These are phyloP conservation scores for Parathielavia appendiculata DNA, from an alignment of 495 filamentous ascomycete genomes.

Conservation along the genomic window DNA sequence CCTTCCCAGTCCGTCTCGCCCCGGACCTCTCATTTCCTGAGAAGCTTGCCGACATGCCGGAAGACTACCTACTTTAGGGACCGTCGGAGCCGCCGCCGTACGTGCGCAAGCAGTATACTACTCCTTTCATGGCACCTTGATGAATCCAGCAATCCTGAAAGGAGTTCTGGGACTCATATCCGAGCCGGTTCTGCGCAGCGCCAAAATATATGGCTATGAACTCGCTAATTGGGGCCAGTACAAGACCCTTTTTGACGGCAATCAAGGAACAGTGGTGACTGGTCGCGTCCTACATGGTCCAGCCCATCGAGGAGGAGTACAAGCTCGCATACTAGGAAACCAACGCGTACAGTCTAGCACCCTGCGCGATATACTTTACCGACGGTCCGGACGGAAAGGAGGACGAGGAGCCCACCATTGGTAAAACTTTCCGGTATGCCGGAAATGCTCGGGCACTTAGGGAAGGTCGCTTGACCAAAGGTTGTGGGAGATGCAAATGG, in stretches of 20 bases:
- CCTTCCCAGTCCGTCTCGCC: neutral
- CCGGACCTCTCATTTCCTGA: neutral
- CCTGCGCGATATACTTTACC: slow-evolving; percentile 1
- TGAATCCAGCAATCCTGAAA: neutral
- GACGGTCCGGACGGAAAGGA: neutral
- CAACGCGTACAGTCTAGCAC: neutral
- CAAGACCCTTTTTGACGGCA: slow-evolving; percentile 2
- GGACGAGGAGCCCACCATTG: neutral
- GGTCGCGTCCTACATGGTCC: neutral
- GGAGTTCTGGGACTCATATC: neutral
- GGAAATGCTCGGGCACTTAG: slow-evolving; percentile 1
- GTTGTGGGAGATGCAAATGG: slow-evolving; percentile 11
- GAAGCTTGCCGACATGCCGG: neutral
- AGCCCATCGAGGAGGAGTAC: neutral
- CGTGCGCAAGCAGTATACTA: neutral
- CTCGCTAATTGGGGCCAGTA: slow-evolving; percentile 9
- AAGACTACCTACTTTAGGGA: neutral
- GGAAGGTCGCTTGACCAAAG: neutral
- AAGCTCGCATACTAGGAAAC: slow-evolving; percentile 10
- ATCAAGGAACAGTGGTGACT: neutral
- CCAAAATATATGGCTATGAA: slow-evolving; percentile 6
- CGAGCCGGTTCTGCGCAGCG: neutral
- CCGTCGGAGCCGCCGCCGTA: neutral
- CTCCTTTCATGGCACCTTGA: slow-evolving; percentile 13
- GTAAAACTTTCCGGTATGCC: slow-evolving; percentile 8